Evolutionary conservation across 2,329 filamentous ascomycete genomes (phyloP), one percentile per base, ranked within the genome.

Genomic region (Claviceps africana): DNA sequence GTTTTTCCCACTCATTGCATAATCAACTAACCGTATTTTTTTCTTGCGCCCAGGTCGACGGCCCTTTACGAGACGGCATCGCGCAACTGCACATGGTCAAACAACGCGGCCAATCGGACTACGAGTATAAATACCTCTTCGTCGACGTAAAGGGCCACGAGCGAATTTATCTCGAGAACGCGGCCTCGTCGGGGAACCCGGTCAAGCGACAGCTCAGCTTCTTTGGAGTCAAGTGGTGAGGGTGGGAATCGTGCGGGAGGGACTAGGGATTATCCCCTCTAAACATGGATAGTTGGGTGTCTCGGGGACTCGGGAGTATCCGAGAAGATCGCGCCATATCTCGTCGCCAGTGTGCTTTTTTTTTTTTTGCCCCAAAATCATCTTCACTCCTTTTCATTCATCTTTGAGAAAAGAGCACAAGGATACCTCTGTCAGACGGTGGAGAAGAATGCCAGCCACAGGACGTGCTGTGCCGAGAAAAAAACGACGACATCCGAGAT

Each of bases 11-110:
- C 13, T 10, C 25, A 31, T 46, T 13, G 4, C 22, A 22, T 22
- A 7, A 10, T 43, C 21, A 25, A 21, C 19, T 35, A 35, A 35
- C 8, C 19, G 6, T 4, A 17, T 25, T 5, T n/a, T 35, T 25
- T n/a, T 37, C 10, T 45, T 30, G 37, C 19, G 22, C 22, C 13
- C 30, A 86, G 79, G 83, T 95, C 40, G 82, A 90, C 64, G 91
- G 91, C 0, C 83, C 86, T 2, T 71, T 78, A 35, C 86, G 84
- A 51, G 77, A 77, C 28, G 91, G 90, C 15, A 74, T 83, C 0
- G 89, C 88, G 7, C 75, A 82, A 57, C 71, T 95, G 51, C 88
- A 96, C 65, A 81, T 95, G 77, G 76, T 83, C 47, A 88, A 82
- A 66, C 72, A 73, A 37, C 73, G 77, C 2, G 81, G 81, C 33